Conservation (phyloP, 1,139 yeast species). For the Hemisphaericaspora xylanilytica region DNA sequence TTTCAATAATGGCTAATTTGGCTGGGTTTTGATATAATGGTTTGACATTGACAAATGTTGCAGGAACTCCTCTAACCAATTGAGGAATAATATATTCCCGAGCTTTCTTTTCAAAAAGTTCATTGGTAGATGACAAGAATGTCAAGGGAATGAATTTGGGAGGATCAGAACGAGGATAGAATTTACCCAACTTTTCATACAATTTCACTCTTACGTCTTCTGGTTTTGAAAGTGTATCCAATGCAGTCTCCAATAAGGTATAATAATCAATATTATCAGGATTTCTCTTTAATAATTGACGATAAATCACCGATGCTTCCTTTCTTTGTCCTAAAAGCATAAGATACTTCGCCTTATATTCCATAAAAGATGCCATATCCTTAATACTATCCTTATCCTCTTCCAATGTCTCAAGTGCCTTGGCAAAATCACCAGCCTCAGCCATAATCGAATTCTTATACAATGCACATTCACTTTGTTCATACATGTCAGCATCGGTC, state of each 20-base stretch:
- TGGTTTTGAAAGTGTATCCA: constrained; percentile 41
- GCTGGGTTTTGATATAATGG: constrained; percentile 60
- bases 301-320: constrained; percentile 69
- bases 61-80: constrained; percentile 82
- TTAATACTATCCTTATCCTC: constrained; percentile 51
- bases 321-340: constrained; percentile 37
- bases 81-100: constrained; percentile 55
- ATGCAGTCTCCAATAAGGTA: constrained; percentile 59
- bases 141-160: constrained; percentile 76
- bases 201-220: constrained; percentile 47
- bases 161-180: constrained; percentile 85
- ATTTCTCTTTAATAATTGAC: constrained; percentile 75
- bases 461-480: constrained; percentile 75
- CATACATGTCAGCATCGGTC: constrained; percentile 64
- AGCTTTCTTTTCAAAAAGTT: constrained; percentile 44
- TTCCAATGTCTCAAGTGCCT: constrained; percentile 64
- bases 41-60: constrained; percentile 82
- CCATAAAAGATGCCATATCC: constrained; percentile 65
- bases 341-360: constrained; percentile 63
- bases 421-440: constrained; percentile 59
- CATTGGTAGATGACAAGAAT: constrained; percentile 56
- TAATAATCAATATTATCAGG: constrained; percentile 78
- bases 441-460: constrained; percentile 69
- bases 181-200: constrained; percentile 60
- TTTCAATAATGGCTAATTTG: constrained; percentile 51